These are phyloP conservation scores for Talaromyces stipitatus DNA, from an alignment of 495 filamentous ascomycete genomes.

Conservation along the genomic window DNA sequence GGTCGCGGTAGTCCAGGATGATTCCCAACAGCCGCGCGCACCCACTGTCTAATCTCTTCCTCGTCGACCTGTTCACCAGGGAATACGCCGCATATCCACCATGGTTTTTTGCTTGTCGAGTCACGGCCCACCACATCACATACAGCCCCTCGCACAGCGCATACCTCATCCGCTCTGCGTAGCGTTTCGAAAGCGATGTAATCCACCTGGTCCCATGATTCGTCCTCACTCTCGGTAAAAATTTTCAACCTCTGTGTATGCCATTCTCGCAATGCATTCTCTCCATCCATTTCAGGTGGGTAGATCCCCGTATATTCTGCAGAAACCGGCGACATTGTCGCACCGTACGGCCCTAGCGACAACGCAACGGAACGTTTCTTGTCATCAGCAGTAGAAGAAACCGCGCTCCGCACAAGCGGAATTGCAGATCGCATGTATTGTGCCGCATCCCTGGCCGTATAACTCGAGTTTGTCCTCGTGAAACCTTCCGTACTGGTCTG, in stretches of 20 bases:
- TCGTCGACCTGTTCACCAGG: slow-evolving; percentile 42
- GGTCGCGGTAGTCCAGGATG: slow-evolving; percentile 20
- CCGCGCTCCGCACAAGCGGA: slow-evolving; percentile 5
- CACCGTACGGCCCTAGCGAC: slow-evolving; percentile 57
- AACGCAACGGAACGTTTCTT: slow-evolving; percentile 30
- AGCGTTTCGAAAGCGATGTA: slow-evolving; percentile 61
- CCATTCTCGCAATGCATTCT: slow-evolving; percentile 41
- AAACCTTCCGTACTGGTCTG: slow-evolving; percentile 52
- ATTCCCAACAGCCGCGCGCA: slow-evolving; percentile 19
- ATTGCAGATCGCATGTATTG: slow-evolving; percentile 19
- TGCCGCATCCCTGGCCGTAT: slow-evolving; percentile 12
- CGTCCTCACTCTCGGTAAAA: slow-evolving; percentile 29
- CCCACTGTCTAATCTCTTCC: slow-evolving; percentile 19
- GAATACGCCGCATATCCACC: slow-evolving; percentile 59
- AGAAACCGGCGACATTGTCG: slow-evolving; percentile 53
- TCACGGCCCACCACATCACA: too few relatives aligned
- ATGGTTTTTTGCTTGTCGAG: slow-evolving; percentile 18
- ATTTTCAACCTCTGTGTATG: slow-evolving; percentile 45
- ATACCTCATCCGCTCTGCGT: slow-evolving; percentile 49
- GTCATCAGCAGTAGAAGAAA: slow-evolving; percentile 8
- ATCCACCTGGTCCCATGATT: slow-evolving; percentile 26
- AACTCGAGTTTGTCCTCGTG: slow-evolving; percentile 26
- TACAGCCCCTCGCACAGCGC: slow-evolving; percentile 46
- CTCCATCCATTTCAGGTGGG: slow-evolving; percentile 33
- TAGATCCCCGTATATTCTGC: slow-evolving; percentile 59